Evolutionary conservation across 345 rosid genomes (phyloP).

Genomic region (Corchorus capsularis): DNA sequence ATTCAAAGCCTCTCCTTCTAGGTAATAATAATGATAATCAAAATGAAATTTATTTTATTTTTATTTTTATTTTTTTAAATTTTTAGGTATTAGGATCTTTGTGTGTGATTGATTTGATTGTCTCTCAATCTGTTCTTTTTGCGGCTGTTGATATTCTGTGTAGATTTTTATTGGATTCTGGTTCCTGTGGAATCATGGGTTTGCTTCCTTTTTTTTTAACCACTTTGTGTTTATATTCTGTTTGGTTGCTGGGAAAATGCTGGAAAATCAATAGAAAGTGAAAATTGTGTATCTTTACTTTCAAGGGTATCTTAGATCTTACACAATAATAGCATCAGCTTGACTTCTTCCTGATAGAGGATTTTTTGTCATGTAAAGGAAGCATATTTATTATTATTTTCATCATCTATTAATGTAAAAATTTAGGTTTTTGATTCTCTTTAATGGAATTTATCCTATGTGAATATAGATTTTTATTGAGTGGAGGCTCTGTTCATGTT

Average conservation of each 20-base stretch:
- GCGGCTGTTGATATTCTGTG: conserved; percentile 23
- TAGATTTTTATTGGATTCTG: conserved; percentile 26
- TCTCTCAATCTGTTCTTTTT: conserved; percentile 33
- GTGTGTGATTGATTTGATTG: conserved; percentile 29
- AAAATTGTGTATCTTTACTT: conserved; percentile 1
- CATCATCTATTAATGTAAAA: background rate
- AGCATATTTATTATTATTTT: background rate
- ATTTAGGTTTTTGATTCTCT: background rate
- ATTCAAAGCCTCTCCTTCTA: conserved; percentile 33
- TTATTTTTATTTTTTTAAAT: background rate
- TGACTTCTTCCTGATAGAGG: background rate
- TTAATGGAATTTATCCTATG: background rate
- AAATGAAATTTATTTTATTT: conserved; percentile 19
- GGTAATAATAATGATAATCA: conserved; percentile 31
- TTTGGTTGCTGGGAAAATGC: conserved; percentile 27
- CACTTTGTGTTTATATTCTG: background rate
- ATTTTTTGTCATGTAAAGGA: background rate
- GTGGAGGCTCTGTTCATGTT: background rate
- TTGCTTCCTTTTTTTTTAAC: background rate
- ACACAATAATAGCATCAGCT: conserved; percentile 18
- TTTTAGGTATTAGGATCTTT: conserved; percentile 18
- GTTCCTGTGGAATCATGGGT: conserved; percentile 20
- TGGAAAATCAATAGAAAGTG: conserved; percentile 15
- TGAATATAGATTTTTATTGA: background rate
- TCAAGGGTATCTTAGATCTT: conserved; percentile 24